These are phyloP conservation scores for Theobroma grandiflorum DNA, from an alignment of 441 rosid genomes.

Conservation along the genomic window DNA sequence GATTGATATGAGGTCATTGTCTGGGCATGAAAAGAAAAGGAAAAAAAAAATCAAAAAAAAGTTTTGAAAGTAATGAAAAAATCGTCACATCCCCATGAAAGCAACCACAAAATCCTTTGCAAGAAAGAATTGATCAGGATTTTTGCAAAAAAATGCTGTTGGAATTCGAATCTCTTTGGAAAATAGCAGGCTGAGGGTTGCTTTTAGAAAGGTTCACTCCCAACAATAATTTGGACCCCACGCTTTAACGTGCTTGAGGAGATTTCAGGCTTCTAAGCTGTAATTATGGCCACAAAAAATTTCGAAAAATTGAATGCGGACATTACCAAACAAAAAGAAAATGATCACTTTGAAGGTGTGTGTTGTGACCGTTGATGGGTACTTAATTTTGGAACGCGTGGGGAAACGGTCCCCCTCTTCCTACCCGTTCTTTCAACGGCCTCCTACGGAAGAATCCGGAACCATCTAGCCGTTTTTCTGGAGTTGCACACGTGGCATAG, in stretches of 20 bases:
- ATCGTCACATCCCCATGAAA: conserved; percentile 17
- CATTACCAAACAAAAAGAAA: not conserved
- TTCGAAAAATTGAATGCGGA: not conserved
- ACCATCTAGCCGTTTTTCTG: conserved; percentile 16
- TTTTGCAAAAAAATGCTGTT: not conserved
- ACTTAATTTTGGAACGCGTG: not conserved
- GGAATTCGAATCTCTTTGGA: not conserved
- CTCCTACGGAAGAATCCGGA: conserved; percentile 18
- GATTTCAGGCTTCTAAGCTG: not conserved
- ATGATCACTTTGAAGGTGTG: not conserved
- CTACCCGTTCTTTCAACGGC: conserved; percentile 17
- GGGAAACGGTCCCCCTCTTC: not conserved
- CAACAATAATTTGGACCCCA: not conserved
- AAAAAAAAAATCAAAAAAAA: not conserved
- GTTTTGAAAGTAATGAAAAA: not conserved
- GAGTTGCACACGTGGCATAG: not conserved
- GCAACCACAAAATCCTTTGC: not conserved
- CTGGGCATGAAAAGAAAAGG: not conserved
- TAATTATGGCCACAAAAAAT: not conserved
- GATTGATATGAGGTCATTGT: conserved; percentile 8
- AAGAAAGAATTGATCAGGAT: not conserved
- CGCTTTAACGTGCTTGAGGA: not conserved
- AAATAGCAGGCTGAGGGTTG: not conserved
- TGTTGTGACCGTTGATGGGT: conserved; percentile 25
- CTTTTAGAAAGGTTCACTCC: not conserved